These are phyloP conservation scores for Oemleria cerasiformis DNA, from an alignment of 306 rosid genomes.

Conservation along the genomic window DNA sequence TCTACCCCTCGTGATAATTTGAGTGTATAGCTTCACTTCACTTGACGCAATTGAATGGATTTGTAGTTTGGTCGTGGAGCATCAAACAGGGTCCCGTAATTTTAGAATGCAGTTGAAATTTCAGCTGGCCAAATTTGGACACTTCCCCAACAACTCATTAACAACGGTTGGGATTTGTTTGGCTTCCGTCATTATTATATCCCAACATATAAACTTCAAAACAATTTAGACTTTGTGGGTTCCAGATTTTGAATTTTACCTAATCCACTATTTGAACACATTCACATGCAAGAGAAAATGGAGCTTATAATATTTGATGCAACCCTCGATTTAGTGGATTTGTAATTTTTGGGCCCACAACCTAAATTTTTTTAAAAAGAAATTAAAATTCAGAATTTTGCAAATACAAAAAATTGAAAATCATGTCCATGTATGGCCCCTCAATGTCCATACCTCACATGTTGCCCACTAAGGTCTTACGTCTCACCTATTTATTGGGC, in stretches of 20 bases:
- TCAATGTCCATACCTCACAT: conserved; percentile 43
- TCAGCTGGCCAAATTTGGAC: conserved; percentile 43
- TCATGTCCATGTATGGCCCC: conserved; percentile 35
- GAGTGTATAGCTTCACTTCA: neutral
- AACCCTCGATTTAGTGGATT: conserved; percentile 8
- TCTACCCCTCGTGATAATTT: no score
- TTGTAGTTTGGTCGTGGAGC: conserved; percentile 30
- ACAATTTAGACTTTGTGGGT: conserved; percentile 11
- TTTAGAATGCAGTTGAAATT: conserved; percentile 36
- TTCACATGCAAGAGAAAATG: conserved; percentile 1
- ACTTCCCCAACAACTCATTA: conserved; percentile 30
- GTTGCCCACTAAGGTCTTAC: conserved; percentile 49
- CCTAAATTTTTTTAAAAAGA: neutral
- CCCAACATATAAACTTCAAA: neutral
- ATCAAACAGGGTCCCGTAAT: conserved; percentile 46
- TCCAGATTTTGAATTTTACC: neutral
- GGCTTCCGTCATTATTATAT: conserved; percentile 15
- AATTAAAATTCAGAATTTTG: neutral
- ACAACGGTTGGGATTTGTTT: conserved; percentile 22
- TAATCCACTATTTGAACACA: conserved; percentile 7
- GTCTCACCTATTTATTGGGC: conserved; percentile 35
- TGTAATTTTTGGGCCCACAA: conserved; percentile 4
- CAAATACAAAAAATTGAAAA: conserved; percentile 9
- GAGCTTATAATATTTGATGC: neutral
- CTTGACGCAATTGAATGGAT: conserved; percentile 20